Evolutionary conservation across 306 rosid species (phyloP), one percentile per base, ranked within the genome.

Genomic region (Arachis stenosperma): DNA sequence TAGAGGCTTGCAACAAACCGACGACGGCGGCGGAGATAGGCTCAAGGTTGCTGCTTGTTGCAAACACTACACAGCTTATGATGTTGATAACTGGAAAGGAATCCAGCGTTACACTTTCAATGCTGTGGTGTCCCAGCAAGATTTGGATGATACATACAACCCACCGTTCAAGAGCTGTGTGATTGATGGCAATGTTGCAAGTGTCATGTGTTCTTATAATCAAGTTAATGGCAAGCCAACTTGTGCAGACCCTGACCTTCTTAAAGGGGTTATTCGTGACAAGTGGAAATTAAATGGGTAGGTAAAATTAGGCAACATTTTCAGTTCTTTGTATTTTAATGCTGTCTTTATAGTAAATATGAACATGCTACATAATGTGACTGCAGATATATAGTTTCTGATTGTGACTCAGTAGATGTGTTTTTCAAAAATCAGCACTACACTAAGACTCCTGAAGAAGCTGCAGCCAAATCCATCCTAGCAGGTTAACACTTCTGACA

Each of bases 141-240:
- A 95, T 74, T 4, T 95, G 89, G 98, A 91, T 62, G 99, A 95
- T 64, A 95, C 99, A 9, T 95, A 66, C 54, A 91, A 95, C 72
- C 99, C 99, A 36, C 99, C 99, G 3, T 95, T 95, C 81, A 91
- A 91, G 86, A 90, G 98, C 39, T 95, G 99, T 84, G 99, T 95
- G 60, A 66, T 91, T 48, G 98, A 95, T 75, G 99, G 99, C 52
- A 90, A 95, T 81, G 99, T 95, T 77, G 99, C 99, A 0, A 91
- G 98, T 84, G 99, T 95, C 61, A 95, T 95, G 99, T 95, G 99
- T 75, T 91, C 99, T 42, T 95, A 91, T 81, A 91, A 95, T 76
- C 65, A 95, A 62, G 98, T 95, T 70, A 91, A 95, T 81, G 99
- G 99, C 44, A 91, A 72, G 69, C 99, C 99, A 42, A 90, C 97